Base-by-base conservation (phyloP, 2,329 filamentous ascomycete species). In the Apiospora arundinis region DNA sequence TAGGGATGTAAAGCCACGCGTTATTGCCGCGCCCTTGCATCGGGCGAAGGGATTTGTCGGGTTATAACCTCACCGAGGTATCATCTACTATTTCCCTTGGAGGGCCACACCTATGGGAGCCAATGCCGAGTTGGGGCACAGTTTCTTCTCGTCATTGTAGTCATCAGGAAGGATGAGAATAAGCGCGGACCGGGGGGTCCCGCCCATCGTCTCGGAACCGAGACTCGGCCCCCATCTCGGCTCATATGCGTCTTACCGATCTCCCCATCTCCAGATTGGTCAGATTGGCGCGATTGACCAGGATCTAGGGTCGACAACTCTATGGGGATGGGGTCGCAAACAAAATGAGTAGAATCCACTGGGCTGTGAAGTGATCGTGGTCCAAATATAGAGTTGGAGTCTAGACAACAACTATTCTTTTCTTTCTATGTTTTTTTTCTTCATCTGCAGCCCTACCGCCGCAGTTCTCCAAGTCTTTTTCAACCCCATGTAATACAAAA, bases 381-480 rank as follows among this genome's bases (percentile, higher is more conserved):
- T 63, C 16, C 16, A 63, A 63, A 40, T 40, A 63, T 63, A 63
- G 56, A 40, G 18, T 40, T n/a, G 32, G 32, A 40, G 56, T 40
- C 18, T 25, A 21, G 25, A 56, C 25, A 28, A 16, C 14, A 6
- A 12, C 8, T 7, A 18, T n/a, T 21, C 28, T 28, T 28, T 37
- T 9, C 18, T 28, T 37, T 9, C 28, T n/a, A 37, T 2, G 21
- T n/a, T 16, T 18, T 12, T 12, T 23, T 7, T 28, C 32, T 60
- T 32, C 56, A 14, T 63, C 32, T 63, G 32, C 56, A 63, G 56
- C 56, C 56, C 56, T 63, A 63, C 56, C n/a, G 12, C 52, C 7
- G 7, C 21, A 21, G 21, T 16, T 21, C 16, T 21, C 32, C 49
- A 32, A 18, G 25, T 2, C 25, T 8, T 4, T 32, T 11, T 0